Base-by-base conservation (phyloP, 306 rosid genomes). In the Boehmeria nivea region DNA sequence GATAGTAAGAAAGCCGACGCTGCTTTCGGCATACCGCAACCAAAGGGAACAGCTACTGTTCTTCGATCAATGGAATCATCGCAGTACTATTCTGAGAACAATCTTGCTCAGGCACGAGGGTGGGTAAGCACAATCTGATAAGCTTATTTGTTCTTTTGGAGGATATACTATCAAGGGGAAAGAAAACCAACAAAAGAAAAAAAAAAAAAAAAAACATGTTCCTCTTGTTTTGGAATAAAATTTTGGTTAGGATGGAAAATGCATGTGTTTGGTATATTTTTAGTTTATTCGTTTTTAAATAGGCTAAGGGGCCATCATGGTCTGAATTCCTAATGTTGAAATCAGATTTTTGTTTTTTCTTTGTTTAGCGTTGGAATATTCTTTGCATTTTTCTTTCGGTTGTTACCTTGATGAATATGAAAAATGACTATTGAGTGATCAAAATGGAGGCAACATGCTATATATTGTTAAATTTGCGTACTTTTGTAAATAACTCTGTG, bases 61-160 rank as follows among this genome's bases (percentile, higher is more conserved):
- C 76, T 77, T 59, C 81, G 84, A 61, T 91, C 99, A 68, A 91
- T 91, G 99, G 99, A 87, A 73, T 91, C 99, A 8, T 20, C 94
- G 21, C 65, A 73, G 43, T 91, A 91, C 64, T 91, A 81, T 77
- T 11, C 50, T 51, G 89, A 83, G 69, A 91, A 87, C 64, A 66
- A 83, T 71, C 38, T 91, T 77, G 76, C 57, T 60, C 44, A 50
- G 72, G 99, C 99, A 75, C 84, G 89, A 87, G 89, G 99, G 99
- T 91, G 95, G 99, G 99, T 85, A 91, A 91, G 99, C 94, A 87
- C 82, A 67, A 61, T 70, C 44, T 54, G 38, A 64, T 74, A 43
- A 63, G 44, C 75, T 76, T 63, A 69, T n/a, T n/a, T n/a, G n/a
- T n/a, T n/a, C n/a, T 60, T 71, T 37, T 46, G 57, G 67, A 54